These are phyloP conservation scores for Saitozyma podzolica DNA, from an alignment of 768 basidiomycete species.

Conservation along the genomic window DNA sequence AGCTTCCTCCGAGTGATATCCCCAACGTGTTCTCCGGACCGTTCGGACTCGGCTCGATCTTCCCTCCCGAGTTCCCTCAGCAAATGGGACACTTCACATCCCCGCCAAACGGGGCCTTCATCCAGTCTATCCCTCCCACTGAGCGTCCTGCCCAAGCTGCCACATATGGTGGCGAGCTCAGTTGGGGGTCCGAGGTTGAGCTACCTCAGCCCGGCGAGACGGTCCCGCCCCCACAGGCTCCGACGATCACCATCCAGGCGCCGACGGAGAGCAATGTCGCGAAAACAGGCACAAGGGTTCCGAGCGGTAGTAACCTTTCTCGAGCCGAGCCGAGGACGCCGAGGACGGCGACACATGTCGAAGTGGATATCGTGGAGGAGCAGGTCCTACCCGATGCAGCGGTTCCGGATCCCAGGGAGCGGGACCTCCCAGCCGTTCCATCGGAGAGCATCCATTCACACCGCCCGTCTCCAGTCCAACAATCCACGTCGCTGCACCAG, in stretches of 20 bases:
- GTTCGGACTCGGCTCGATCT: too few relatives aligned
- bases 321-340: constrained; percentile 1
- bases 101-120: too few relatives aligned
- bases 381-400: constrained; percentile 16
- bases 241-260: constrained; percentile 45
- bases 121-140: too few relatives aligned
- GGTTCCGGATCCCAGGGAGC: constrained; percentile 5
- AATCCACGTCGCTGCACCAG: too few relatives aligned
- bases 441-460: too few relatives aligned
- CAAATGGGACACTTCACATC: too few relatives aligned
- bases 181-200: constrained; percentile 48
- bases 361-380: constrained; percentile 22
- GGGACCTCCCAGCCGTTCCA: too few relatives aligned
- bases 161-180: constrained; percentile 9
- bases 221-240: constrained; percentile 23
- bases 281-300: constrained; percentile 11
- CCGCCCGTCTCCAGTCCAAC: too few relatives aligned
- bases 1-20: constrained; percentile 13
- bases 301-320: constrained; percentile 14
- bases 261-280: constrained; percentile 43
- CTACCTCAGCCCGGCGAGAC: constrained; percentile 27
- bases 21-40: neutral
- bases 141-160: too few relatives aligned
- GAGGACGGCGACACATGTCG: constrained; percentile 18
- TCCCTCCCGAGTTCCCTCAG: too few relatives aligned